These are phyloP conservation scores for Ehretia macrophylla DNA, from an alignment of 257 asterid species.

Conservation along the genomic window DNA sequence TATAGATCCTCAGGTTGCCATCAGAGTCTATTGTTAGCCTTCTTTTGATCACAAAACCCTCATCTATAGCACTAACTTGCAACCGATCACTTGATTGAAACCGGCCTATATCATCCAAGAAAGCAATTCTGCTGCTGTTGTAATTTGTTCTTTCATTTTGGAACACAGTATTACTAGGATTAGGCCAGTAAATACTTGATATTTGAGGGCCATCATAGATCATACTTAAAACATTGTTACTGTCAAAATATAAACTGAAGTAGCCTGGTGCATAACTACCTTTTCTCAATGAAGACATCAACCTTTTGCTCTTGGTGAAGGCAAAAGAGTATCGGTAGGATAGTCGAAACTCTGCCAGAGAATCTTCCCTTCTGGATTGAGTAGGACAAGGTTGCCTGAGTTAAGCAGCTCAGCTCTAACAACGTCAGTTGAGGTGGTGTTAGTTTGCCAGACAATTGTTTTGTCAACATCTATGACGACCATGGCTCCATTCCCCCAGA, in stretches of 20 bases:
- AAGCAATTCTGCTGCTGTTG: constrained; percentile 19
- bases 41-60: constrained; percentile 39
- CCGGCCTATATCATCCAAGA: constrained; percentile 38
- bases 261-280: constrained; percentile 40
- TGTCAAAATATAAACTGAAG: constrained; percentile 44
- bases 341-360: constrained; percentile 61
- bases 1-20: constrained; percentile 50
- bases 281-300: constrained; percentile 33
- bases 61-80: constrained; percentile 39
- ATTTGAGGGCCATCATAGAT: constrained; percentile 45
- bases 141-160: constrained; percentile 36
- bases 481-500: constrained; percentile 17
- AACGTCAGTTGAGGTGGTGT: constrained; percentile 13
- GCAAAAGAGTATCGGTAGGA: constrained; percentile 24
- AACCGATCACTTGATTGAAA: constrained; percentile 46
- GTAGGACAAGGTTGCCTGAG: constrained; percentile 46
- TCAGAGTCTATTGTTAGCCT: constrained; percentile 48
- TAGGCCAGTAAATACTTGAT: constrained; percentile 50
- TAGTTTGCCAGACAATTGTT: constrained; percentile 14
- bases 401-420: constrained; percentile 30
- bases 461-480: constrained; percentile 18
- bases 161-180: constrained; percentile 27
- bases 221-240: constrained; percentile 44
- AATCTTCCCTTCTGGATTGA: constrained; percentile 24
- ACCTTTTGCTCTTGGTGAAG: constrained; percentile 1